A percentile compares a stretch with the other conserved stretches of the same genome.
Evolutionary conservation across 495 filamentous ascomycete genomes (phyloP).

Genomic region (Chaetomium fimeti): DNA sequence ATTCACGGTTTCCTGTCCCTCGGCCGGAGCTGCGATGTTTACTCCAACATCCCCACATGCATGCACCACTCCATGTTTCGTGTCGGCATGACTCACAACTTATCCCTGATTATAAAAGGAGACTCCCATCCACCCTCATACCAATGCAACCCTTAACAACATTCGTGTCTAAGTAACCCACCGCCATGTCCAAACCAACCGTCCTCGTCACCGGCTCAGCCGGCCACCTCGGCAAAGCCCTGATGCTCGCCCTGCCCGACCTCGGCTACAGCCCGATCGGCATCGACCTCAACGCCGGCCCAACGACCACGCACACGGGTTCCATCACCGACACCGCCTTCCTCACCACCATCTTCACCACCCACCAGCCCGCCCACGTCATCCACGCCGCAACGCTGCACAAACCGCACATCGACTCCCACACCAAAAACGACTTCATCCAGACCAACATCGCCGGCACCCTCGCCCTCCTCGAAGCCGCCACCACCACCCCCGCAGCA

Average conservation of each 20-base stretch:
- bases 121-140: too few species aligned
- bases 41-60: too few species aligned
- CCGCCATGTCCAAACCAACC: conserved; percentile 14
- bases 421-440: conserved; percentile 33
- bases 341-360: conserved; percentile 26
- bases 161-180: not conserved
- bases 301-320: conserved; percentile 26
- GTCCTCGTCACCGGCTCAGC: conserved; percentile 39
- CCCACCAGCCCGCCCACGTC: conserved; percentile 24
- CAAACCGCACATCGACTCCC: conserved; percentile 34
- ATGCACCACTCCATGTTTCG: too few species aligned
- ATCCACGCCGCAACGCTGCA: conserved; percentile 38
- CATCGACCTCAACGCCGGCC: conserved; percentile 32
- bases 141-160: not conserved
- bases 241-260: conserved; percentile 30
- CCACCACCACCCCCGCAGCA: not conserved
- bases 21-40: too few species aligned
- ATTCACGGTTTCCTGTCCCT: too few species aligned
- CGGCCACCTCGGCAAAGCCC: conserved; percentile 36
- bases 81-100: too few species aligned
- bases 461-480: conserved; percentile 26
- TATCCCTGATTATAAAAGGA: too few species aligned
- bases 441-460: conserved; percentile 33
- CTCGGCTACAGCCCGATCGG: conserved; percentile 32
- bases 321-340: conserved; percentile 26